Base-by-base conservation (phyloP, 345 rosid genomes). In the Ailanthus altissimus region DNA sequence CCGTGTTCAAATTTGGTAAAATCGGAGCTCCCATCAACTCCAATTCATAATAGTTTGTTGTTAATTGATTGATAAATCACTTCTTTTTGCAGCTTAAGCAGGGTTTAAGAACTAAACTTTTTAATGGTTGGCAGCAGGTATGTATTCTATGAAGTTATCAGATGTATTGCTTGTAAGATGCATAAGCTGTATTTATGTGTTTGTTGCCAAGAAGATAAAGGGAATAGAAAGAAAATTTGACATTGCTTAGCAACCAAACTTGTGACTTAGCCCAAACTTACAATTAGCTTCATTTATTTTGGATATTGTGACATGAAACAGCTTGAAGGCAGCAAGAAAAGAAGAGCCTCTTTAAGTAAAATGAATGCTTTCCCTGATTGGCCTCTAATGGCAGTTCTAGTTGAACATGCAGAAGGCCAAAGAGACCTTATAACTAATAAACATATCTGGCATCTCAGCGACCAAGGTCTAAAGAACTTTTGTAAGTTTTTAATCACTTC, bases 331-430 rank as follows among this genome's bases (percentile, higher is more conserved):
- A 74, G 77, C 61, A 80, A 77, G 65, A 81, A 68, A 75, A 68
- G 53, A 64, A 83, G 88, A 73, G 82, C 77, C 21, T 75, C 80
- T 36, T 81, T 78, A 4, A 53, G 87, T 75, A 84, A 66, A 80
- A 88, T 83, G 75, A 86, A 85, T 60, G 96, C 91, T 60, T 26
- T 91, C 49, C 97, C 95, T 65, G 92, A 93, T 72, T 84, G 83
- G 89, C 89, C 92, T 78, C 77, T 93, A 74, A 92, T 95, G 97
- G 98, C 98, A 12, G 91, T 95, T 73, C 46, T 93, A 50, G 94
- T 93, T 46, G 89, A 95, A 80, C 97, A 91, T 32, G 73, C 85
- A 25, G 91, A 89, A 60, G 98, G 94, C 49, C 86, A 87, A 80
- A 89, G 89, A 78, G 98, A 90, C 40, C 78, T 90, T 65, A 80